Percentiles rank a stretch among this genome's conserved stretches.
phyloP scores from a whole-genome alignment of 1,284 basidiomycete species.

The Trichosporon ovoides region DNA sequence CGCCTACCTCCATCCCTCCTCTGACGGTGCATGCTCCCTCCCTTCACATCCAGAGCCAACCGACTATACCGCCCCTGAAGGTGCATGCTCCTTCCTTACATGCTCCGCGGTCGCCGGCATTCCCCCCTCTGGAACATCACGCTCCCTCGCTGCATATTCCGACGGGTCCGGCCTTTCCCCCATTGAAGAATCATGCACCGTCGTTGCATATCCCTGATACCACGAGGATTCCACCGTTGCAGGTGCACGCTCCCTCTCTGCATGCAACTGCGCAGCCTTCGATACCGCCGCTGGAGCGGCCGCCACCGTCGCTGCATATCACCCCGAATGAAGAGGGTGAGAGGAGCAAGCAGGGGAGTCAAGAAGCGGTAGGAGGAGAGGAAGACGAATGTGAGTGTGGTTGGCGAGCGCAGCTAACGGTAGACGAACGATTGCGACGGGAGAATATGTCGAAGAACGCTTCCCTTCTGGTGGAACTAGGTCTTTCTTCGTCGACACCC shows the following conservation, averaged over 20 bases:
- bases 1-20: not conserved
- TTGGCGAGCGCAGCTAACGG: not conserved
- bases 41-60: not conserved
- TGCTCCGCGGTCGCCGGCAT: not conserved
- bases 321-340: no score
- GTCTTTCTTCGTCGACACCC: not conserved
- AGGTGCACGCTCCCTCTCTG: not conserved
- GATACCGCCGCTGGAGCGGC: not conserved
- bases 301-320: not conserved
- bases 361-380: not conserved
- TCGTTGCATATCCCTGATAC: not conserved
- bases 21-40: not conserved
- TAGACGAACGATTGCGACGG: slow-evolving; percentile 12
- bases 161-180: not conserved
- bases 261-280: not conserved
- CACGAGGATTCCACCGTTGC: not conserved
- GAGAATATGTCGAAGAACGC: slow-evolving; percentile 13
- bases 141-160: not conserved
- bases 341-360: no score
- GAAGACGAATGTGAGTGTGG: not conserved
- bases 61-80: not conserved
- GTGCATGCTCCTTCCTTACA: not conserved
- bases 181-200: not conserved
- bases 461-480: slow-evolving; percentile 8
- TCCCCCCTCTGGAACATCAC: no score